Percentiles rank a stretch among this genome's conserved stretches.
phyloP scores from a whole-genome alignment of 257 asterid species.

The Solanum piurae region DNA sequence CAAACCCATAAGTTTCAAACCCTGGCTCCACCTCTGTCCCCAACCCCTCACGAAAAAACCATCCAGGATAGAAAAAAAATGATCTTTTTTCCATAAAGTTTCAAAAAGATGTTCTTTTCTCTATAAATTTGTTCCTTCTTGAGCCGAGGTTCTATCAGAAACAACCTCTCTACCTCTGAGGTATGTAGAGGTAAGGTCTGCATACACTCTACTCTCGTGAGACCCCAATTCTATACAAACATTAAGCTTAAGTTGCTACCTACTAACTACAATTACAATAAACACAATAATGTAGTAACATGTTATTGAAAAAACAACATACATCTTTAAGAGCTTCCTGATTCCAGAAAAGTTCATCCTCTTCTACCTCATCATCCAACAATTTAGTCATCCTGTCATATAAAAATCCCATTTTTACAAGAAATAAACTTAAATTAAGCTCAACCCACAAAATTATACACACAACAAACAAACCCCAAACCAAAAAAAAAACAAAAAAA shows the following conservation, averaged over 20 bases:
- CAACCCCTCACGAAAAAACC: neutral
- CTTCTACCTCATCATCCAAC: conserved; percentile 83
- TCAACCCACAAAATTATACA: neutral
- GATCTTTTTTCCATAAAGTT: neutral
- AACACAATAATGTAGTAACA: neutral
- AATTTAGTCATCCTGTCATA: conserved; percentile 67
- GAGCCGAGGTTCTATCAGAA: neutral
- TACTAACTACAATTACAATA: neutral
- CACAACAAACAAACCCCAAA: neutral
- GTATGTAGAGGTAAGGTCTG: neutral
- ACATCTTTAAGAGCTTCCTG: conserved; percentile 98
- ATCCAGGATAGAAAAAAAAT: neutral
- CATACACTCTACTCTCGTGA: neutral
- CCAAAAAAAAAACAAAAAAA: neutral
- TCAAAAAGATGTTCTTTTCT: neutral
- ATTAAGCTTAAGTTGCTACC: neutral
- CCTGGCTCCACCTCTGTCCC: neutral
- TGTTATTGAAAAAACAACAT: neutral
- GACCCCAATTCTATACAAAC: neutral
- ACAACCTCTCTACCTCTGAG: neutral
- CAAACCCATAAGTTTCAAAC: neutral
- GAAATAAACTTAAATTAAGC: neutral
- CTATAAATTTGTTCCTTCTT: neutral
- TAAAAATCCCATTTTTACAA: neutral
- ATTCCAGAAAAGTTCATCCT: conserved; percentile 85